Base-by-base conservation (phyloP, 2,329 filamentous ascomycete genomes). In the Exophiala xenobiotica region DNA sequence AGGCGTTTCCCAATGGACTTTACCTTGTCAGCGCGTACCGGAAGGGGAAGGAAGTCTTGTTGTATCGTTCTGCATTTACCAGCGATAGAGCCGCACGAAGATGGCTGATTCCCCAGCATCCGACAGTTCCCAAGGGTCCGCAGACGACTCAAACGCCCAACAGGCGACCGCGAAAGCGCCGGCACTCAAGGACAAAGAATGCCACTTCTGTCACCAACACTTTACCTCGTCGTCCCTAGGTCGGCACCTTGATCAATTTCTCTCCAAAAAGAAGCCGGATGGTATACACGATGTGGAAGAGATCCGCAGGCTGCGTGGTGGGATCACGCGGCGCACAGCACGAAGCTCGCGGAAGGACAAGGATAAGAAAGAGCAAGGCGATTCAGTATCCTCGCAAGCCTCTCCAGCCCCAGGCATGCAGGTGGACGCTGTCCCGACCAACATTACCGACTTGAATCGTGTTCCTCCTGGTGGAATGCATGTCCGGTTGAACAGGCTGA, bases 181-280 rank as follows among this genome's bases (percentile, higher is more conserved):
- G 3, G 78, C 86, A 12, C 70, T 79, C 53, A 97, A 97, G 71
- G 91, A 97, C 74, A 90, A 88, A 66, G 85, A 78, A 58, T 96
- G 92, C 68, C 88, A 86, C 27, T 97, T 89, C 73, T 97, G 92
- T 69, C 79, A 83, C 40, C 90, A 96, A 69, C 79, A 86, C 5
- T 97, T 96, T 67, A 96, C 92, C 12, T 96, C 91, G 1, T 96
- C 90, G 12, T 95, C 90, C 2, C 82, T 97, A 46, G 92, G 92
- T 43, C 86, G 92, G 39, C 92, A 97, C 71, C 84, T 96, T 60
- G 92, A 97, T 68, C 81, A 96, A 31, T 96, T 95, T 69, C 91
- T 96, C 64, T 91, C 90, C 66, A 86, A 90, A 53, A 95, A 90
- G 74, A 96, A 96, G 68, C 90, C 92, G 1, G 92, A 97, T 71